Conservation (phyloP, 176 grass and related monocot species). For the Bromus sterilis region DNA sequence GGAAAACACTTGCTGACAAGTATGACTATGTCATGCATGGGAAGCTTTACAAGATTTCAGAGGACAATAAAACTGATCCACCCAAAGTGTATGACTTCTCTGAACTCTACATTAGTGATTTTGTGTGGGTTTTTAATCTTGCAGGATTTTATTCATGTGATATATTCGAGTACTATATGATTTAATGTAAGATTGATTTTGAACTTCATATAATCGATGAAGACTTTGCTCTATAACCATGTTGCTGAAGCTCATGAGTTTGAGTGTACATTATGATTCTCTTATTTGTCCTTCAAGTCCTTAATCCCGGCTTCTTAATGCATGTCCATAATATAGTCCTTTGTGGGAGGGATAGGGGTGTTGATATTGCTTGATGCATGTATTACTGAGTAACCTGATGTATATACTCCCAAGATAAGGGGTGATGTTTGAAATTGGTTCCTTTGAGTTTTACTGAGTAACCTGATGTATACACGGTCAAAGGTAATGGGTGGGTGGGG, state of each 20-base stretch:
- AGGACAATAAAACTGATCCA: constrained; percentile 38
- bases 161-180: background rate
- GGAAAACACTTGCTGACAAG: constrained; percentile 65
- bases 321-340: background rate
- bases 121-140: background rate
- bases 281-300: background rate
- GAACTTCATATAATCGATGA: background rate
- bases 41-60: constrained; percentile 82
- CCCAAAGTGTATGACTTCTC: constrained; percentile 55
- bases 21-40: constrained; percentile 93
- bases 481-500: background rate
- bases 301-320: background rate
- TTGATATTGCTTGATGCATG: background rate
- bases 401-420: background rate
- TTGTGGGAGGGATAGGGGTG: background rate
- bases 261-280: background rate
- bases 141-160: background rate
- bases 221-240: background rate
- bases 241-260: background rate
- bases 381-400: background rate
- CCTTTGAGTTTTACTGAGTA: background rate
- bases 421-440: background rate
- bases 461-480: too few relatives aligned
- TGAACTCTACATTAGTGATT: background rate
- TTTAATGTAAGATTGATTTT: background rate